Evolutionary conservation across 345 rosid species (phyloP).

Genomic region (Brassica napus): Da-Ae NC_063444.1:50777501-50778000

Average conservation of each 20-base stretch:
- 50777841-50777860: background rate
- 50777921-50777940: background rate
- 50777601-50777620: slow-evolving; percentile 23
- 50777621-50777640: slow-evolving; percentile 29
- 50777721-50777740: slow-evolving; percentile 35
- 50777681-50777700: slow-evolving; percentile 22
- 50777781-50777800: slow-evolving; percentile 17
- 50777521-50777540: slow-evolving; percentile 35
- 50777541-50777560: background rate
- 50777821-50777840: background rate
- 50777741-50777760: background rate
- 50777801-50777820: background rate
- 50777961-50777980: too few species aligned
- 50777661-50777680: slow-evolving; percentile 21
- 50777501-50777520: slow-evolving; percentile 27
- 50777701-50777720: slow-evolving; percentile 27
- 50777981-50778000: background rate
- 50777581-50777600: slow-evolving; percentile 26
- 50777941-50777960: background rate
- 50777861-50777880: background rate
- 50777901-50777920: background rate
- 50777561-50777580: slow-evolving; percentile 30
- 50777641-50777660: too few species aligned
- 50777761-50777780: slow-evolving; percentile 21
- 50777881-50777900: background rate